A percentile compares a stretch with the other conserved stretches of the same genome.
phyloP scores from a whole-genome alignment of 345 rosid genomes.

The Physaria fendleri region DNA sequence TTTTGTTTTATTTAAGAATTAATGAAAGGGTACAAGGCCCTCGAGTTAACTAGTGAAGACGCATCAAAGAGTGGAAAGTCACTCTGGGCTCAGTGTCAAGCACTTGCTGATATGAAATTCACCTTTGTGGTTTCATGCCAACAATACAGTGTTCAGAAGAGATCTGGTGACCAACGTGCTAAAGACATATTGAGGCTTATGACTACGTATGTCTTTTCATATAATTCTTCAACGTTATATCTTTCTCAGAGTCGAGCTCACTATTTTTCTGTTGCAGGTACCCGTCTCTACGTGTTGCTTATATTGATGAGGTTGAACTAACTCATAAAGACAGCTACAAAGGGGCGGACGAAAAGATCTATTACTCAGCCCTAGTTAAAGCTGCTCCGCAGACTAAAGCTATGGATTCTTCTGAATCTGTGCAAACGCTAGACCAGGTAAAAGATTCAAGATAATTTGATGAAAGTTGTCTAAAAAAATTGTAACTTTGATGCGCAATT shows the following conservation, averaged over 20 bases:
- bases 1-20: slow-evolving; percentile 28
- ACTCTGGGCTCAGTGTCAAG: slow-evolving; percentile 67
- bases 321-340: slow-evolving; percentile 45
- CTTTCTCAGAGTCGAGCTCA: neutral
- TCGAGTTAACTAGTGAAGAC: slow-evolving; percentile 37
- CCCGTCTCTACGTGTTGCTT: slow-evolving; percentile 72
- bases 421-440: slow-evolving; percentile 72
- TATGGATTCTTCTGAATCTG: slow-evolving; percentile 63
- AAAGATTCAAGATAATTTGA: slow-evolving; percentile 6
- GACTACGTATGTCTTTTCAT: slow-evolving; percentile 47
- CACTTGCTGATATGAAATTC: slow-evolving; percentile 76
- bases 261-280: slow-evolving; percentile 35
- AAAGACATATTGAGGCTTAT: slow-evolving; percentile 65
- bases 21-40: slow-evolving; percentile 73
- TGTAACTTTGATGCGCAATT: neutral
- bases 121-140: slow-evolving; percentile 78
- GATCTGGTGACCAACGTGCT: slow-evolving; percentile 60
- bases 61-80: slow-evolving; percentile 63
- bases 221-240: neutral
- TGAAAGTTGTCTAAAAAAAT: slow-evolving; percentile 2
- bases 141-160: slow-evolving; percentile 62
- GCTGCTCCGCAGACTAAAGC: slow-evolving; percentile 54
- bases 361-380: slow-evolving; percentile 65
- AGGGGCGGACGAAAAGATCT: slow-evolving; percentile 41
- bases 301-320: slow-evolving; percentile 72